Percentiles rank a stretch among this genome's conserved stretches.
Evolutionary conservation across 2,329 filamentous ascomycete genomes (phyloP).

Genomic region (Rhinocladiella mackenziei): DNA sequence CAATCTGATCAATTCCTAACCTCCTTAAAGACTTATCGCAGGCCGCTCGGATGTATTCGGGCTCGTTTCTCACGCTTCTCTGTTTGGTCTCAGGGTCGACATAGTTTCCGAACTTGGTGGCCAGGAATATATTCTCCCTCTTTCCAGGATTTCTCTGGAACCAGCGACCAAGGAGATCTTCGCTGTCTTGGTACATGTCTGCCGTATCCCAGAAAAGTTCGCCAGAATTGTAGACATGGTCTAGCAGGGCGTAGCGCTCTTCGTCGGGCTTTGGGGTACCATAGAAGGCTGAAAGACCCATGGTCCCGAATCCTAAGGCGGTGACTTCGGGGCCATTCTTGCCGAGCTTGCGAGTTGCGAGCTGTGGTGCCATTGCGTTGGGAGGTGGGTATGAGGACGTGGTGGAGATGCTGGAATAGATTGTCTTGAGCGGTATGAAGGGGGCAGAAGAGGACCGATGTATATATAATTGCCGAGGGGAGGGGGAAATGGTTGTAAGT

Average conservation of each 20-base stretch:
- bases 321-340: constrained; percentile 34
- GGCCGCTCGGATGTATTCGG: constrained; percentile 33
- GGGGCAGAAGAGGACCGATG: no score
- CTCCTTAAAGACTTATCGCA: constrained; percentile 32
- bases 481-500: no score
- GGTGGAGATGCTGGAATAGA: not conserved
- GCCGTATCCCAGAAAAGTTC: constrained; percentile 36
- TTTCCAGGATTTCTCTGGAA: constrained; percentile 29
- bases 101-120: constrained; percentile 29
- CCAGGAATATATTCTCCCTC: constrained; percentile 29
- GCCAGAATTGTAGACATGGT: constrained; percentile 34
- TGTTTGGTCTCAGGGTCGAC: constrained; percentile 26
- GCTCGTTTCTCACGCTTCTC: constrained; percentile 28
- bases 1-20: constrained; percentile 38
- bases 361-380: constrained; percentile 14
- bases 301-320: constrained; percentile 30
- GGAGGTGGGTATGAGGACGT: not conserved
- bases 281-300: constrained; percentile 41
- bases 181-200: constrained; percentile 34
- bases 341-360: constrained; percentile 31
- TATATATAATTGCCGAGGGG: no score
- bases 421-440: no score
- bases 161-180: constrained; percentile 34
- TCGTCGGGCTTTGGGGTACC: constrained; percentile 45
- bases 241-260: constrained; percentile 46